phyloP scores from a whole-genome alignment of 805 yeast species.

The Pichia nakasei region DNA sequence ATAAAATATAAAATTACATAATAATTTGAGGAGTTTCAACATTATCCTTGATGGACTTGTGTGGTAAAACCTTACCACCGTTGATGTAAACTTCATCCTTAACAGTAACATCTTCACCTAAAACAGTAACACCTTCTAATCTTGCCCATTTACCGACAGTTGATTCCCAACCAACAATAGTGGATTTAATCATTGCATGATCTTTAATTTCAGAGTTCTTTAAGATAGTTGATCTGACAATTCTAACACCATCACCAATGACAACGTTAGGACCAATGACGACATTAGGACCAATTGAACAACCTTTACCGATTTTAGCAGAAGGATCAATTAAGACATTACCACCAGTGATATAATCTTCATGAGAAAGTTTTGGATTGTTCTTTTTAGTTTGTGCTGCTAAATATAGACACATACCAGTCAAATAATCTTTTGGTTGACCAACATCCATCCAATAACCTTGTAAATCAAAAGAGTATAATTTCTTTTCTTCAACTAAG shows the following conservation, averaged over 20 bases:
- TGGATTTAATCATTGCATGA: constrained; percentile 95
- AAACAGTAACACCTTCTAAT: constrained; percentile 93
- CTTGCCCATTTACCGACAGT: constrained; percentile 98
- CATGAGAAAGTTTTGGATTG: constrained; percentile 54
- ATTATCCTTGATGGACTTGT: constrained; percentile 90
- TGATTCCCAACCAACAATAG: constrained; percentile 99
- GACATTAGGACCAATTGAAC: constrained; percentile 97
- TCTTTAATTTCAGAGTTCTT: constrained; percentile 88
- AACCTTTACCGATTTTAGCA: constrained; percentile 85
- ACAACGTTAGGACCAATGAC: constrained; percentile 94
- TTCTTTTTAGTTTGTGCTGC: constrained; percentile 75
- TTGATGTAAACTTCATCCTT: constrained; percentile 97
- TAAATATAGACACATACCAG: constrained; percentile 91
- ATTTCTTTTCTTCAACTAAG: constrained; percentile 78
- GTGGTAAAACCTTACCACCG: constrained; percentile 99
- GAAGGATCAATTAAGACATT: constrained; percentile 92
- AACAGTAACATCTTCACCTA: constrained; percentile 98
- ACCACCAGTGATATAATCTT: constrained; percentile 75
- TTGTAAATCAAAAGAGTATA: constrained; percentile 94
- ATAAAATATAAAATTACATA: constrained; percentile 48
- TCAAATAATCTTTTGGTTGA: constrained; percentile 98
- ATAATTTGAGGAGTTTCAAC: constrained; percentile 97
- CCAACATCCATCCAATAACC: constrained; percentile 99
- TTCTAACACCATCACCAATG: constrained; percentile 97
- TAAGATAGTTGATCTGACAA: constrained; percentile 88